Evolutionary conservation across 2,329 filamentous ascomycete genomes (phyloP), one percentile per base, ranked within the genome.

Genomic region (Aspergillus hiratsukae): DNA sequence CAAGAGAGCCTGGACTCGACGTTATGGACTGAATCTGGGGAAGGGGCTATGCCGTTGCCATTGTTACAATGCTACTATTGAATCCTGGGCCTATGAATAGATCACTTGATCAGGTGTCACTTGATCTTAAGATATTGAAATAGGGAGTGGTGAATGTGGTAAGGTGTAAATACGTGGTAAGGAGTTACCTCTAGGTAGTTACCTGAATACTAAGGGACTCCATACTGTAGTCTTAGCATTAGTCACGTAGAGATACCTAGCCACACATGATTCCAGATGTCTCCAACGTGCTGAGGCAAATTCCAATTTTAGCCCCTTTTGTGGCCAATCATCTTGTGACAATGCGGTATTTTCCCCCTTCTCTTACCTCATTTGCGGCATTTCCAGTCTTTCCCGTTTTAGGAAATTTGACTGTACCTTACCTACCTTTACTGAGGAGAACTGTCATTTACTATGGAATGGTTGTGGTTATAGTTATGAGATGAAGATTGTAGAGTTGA

Each of bases 321-420:
- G n/a, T 27, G 48, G 54, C 60, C 60, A 62, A 65, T 60, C 56
- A 61, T 31, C 48, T 53, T 19, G 41, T 48, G n/a, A 25, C 10
- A 19, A n/a, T 59, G 60, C 49, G 62, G 57, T 60, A 60, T 63
- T 63, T 64, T 63, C 55, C 52, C 51, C 41, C 29, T 14, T 50
- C 41, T 51, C 52, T 54, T 57, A 48, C 48, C 49, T 58, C 57
- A 57, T 35, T 46, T 41, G 49, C 48, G 49, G 56, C 57, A 59
- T 43, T 35, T 49, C 43, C 27, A 21, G 50, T 52, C 43, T 25
- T 46, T 27, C 43, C 43, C 11, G n/a, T 46, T 46, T 46, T 46
- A 23, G 43, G 43, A 14, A 46, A 46, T 46, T 45, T 45, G 14
- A 14, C 43, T 37, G 31, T 17, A 17, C 31, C 14, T 17, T 17